Percentiles rank a stretch among this genome's conserved stretches.
phyloP scores from a whole-genome alignment of 768 basidiomycete genomes.

The Pholiota conissans region DNA sequence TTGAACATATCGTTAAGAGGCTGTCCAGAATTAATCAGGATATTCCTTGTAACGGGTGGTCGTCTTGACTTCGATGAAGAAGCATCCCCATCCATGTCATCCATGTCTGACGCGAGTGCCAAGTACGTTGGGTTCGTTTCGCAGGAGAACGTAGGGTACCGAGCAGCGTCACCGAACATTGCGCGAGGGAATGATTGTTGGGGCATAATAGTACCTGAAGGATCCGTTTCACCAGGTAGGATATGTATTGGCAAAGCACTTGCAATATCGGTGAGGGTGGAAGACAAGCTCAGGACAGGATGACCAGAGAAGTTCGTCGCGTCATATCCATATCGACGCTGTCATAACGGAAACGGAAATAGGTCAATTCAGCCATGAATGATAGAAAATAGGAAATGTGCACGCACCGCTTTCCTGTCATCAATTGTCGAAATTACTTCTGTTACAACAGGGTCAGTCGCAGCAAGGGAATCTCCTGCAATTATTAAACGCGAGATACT shows the following conservation, averaged over 20 bases:
- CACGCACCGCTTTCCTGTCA: conserved; percentile 59
- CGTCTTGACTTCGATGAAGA: conserved; percentile 13
- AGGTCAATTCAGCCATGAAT: conserved; percentile 4
- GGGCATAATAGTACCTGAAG: conserved; percentile 85
- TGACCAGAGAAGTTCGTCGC: conserved; percentile 67
- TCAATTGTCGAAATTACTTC: conserved; percentile 34
- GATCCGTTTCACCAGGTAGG: conserved; percentile 86
- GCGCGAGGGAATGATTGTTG: conserved; percentile 92
- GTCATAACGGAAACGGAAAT: background rate
- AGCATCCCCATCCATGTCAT: conserved; percentile 31
- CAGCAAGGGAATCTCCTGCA: conserved; percentile 84
- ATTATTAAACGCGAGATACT: conserved; percentile 85
- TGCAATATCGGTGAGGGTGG: conserved; percentile 73
- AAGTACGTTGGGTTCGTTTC: conserved; percentile 93
- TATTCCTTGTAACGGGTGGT: conserved; percentile 43
- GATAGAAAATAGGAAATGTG: background rate
- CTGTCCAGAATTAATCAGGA: conserved; percentile 90
- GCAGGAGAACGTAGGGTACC: conserved; percentile 63
- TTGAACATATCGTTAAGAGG: conserved; percentile 94
- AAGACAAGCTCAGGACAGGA: conserved; percentile 69
- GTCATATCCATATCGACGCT: conserved; percentile 73
- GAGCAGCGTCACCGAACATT: conserved; percentile 75
- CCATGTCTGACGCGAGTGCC: conserved; percentile 50
- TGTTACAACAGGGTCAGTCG: conserved; percentile 34
- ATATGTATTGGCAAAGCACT: conserved; percentile 83